Evolutionary conservation across 768 basidiomycete genomes (phyloP), one percentile per base, ranked within the genome.

Genomic region (Termitomyces sp.): DNA sequence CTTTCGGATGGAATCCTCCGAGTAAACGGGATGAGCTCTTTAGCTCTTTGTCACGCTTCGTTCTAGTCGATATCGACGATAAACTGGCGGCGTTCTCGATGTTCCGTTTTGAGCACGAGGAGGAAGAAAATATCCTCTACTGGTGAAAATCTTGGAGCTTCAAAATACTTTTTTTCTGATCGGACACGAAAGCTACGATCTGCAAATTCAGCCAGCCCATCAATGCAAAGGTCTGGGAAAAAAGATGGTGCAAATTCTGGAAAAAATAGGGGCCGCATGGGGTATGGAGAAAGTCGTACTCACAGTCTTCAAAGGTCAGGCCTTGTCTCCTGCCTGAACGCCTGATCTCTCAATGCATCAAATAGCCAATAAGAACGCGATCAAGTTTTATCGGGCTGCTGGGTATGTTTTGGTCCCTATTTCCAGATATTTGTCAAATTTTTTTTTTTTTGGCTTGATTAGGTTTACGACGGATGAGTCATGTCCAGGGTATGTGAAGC

Each of bases 21-120:
- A 68, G 75, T 8, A 91, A 91, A 74, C 71, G 69, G 40, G 72
- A 70, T 39, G 89, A 93, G 67, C 70, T 91, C 39, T 92, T 91
- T 66, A 67, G 87, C 67, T 49, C 67, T 2, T 69, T 77, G 35
- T 86, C 88, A 49, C 84, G 91, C 20, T 91, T 87, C 69, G 69
- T 91, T 57, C 60, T 90, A 24, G 75, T 81, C 40, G 68, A 67
- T 24, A 59, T 67, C 16, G 61, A 42, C 35, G 64, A 65, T 55
- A 65, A 60, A 15, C 50, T 80, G 28, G 63, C 75, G 35, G 82
- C 78, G 1, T 85, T 78, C 61, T 66, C 79, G 16, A 84, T 85
- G 74, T 92, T 93, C 69, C 84, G 91, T 1, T 94, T 94, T 61
- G 91, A 92, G 58, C 68, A 75, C 33, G 92, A 94, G 64, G 78